These are phyloP conservation scores for Diaporthe helianthi DNA, from an alignment of 2,329 filamentous ascomycete genomes.

Conservation along the genomic window DNA sequence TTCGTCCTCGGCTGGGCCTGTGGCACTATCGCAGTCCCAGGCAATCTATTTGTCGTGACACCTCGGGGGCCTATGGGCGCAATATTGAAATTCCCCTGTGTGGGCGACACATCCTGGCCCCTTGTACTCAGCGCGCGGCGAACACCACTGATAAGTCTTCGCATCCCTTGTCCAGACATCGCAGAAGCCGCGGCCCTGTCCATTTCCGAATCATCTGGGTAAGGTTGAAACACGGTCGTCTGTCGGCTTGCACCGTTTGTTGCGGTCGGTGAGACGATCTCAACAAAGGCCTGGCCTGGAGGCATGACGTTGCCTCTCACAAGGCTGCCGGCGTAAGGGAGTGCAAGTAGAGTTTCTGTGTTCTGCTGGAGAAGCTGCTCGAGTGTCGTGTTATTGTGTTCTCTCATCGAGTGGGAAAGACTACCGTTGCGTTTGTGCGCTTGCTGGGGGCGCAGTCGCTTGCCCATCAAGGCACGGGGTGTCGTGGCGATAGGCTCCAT, in stretches of 20 bases:
- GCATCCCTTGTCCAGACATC: slow-evolving; percentile 78
- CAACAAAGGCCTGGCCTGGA: slow-evolving; percentile 81
- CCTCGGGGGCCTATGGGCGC: slow-evolving; percentile 58
- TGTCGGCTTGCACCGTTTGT: slow-evolving; percentile 54
- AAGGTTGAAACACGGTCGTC: slow-evolving; percentile 60
- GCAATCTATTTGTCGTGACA: slow-evolving; percentile 63
- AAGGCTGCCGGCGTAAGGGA: slow-evolving; percentile 80
- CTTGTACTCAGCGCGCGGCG: slow-evolving; percentile 78
- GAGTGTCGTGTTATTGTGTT: slow-evolving; percentile 61
- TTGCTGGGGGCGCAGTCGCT: slow-evolving; percentile 62
- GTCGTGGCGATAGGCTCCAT: slow-evolving; percentile 63
- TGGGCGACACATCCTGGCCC: slow-evolving; percentile 52
- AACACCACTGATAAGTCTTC: slow-evolving; percentile 84
- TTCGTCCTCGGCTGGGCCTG: slow-evolving; percentile 56
- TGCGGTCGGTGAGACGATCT: slow-evolving; percentile 63
- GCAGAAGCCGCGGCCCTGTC: slow-evolving; percentile 59
- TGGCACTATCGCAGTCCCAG: slow-evolving; percentile 66
- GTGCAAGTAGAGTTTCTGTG: slow-evolving; percentile 64
- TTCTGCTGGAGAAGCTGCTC: slow-evolving; percentile 57
- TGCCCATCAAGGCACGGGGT: slow-evolving; percentile 64
- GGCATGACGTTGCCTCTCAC: slow-evolving; percentile 87
- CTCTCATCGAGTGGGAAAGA: slow-evolving; percentile 82
- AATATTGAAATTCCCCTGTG: slow-evolving; percentile 57
- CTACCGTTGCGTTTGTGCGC: slow-evolving; percentile 85
- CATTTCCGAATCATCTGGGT: slow-evolving; percentile 45